phyloP scores from a whole-genome alignment of 345 rosid species.

The Syzygium grande region DNA sequence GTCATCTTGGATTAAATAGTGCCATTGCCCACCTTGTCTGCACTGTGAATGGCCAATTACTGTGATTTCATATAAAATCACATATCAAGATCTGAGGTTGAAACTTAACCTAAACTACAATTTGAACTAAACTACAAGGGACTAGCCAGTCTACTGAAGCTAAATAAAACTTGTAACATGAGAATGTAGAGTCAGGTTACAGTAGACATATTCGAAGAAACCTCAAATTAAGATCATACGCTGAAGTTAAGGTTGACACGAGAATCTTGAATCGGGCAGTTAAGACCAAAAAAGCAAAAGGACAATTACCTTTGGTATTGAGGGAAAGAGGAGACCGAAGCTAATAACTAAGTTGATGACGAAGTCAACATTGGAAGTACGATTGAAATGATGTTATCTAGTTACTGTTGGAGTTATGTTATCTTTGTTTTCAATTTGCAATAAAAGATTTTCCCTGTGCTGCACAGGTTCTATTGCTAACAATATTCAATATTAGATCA shows the following conservation, averaged over 20 bases:
- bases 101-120: background rate
- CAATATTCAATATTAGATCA: background rate
- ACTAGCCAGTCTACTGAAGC: background rate
- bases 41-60: background rate
- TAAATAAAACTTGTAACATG: background rate
- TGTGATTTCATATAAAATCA: background rate
- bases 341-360: background rate
- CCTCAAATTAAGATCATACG: background rate
- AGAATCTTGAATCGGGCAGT: background rate
- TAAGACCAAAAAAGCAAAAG: background rate
- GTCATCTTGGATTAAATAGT: background rate
- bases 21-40: background rate
- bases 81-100: background rate
- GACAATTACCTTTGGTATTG: background rate
- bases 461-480: background rate
- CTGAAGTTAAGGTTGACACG: background rate
- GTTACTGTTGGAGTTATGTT: background rate
- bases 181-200: background rate
- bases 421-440: background rate
- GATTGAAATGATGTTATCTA: background rate
- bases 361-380: background rate
- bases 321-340: background rate
- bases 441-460: background rate
- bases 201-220: background rate
- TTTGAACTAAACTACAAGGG: background rate